phyloP scores from a whole-genome alignment of 2,329 filamentous ascomycete genomes.

The Clarireedia homoeocarpa region DNA sequence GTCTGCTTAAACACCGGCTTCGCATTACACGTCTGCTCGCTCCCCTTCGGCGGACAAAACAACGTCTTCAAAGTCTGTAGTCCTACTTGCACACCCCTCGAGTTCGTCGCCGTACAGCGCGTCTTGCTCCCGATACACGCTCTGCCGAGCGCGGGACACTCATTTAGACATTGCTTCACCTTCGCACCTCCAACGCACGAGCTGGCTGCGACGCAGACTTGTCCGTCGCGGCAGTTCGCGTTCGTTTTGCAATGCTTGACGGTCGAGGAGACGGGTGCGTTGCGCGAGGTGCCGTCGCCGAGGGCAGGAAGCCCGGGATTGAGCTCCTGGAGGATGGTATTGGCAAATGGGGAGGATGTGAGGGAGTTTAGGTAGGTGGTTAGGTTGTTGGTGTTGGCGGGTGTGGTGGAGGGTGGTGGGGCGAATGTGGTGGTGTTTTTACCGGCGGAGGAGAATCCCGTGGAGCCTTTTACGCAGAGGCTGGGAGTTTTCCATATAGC shows the following conservation, averaged over 20 bases:
- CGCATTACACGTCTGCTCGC: not conserved
- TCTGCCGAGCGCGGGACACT: not conserved
- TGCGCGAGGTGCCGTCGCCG: not conserved
- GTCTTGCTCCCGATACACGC: not conserved
- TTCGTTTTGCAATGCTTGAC: not conserved
- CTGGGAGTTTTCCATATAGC: constrained; percentile 33
- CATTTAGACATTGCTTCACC: constrained; percentile 1
- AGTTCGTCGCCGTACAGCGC: not conserved
- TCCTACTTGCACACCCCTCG: not conserved
- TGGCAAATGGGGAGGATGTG: constrained; percentile 3
- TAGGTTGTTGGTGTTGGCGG: not conserved
- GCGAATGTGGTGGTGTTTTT: not conserved
- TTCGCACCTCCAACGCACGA: not conserved
- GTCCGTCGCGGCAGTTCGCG: not conserved
- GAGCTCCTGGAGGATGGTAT: constrained; percentile 3
- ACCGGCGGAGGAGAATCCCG: constrained; percentile 9
- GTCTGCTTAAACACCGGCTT: not conserved
- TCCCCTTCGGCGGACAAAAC: constrained; percentile 4
- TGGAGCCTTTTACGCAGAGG: constrained; percentile 25
- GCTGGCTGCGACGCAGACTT: not conserved
- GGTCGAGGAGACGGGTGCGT: not conserved
- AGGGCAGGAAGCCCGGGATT: not conserved
- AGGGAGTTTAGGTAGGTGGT: constrained; percentile 2
- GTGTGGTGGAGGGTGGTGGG: not conserved
- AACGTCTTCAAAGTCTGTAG: not conserved